Percentiles rank a stretch among this genome's conserved stretches.
These are phyloP conservation scores for Pseudocercospora vitis DNA, from an alignment of 2,329 filamentous ascomycete species.

Conservation along the genomic window DNA sequence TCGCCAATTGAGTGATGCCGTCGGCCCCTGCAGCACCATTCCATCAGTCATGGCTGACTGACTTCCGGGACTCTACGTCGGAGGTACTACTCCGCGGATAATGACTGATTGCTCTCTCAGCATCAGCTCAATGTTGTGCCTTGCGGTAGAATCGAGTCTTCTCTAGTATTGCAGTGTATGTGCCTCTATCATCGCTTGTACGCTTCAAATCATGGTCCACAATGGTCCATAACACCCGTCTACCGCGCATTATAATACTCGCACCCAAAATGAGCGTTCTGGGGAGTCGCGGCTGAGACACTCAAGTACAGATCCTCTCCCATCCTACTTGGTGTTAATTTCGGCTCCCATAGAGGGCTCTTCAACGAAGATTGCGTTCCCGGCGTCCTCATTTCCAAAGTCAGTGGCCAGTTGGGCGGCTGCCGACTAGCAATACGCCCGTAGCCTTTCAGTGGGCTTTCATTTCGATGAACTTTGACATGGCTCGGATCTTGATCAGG, in stretches of 20 bases:
- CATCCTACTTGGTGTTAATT: conserved; percentile 64
- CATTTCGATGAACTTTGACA: conserved; percentile 16
- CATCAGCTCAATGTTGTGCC: neutral
- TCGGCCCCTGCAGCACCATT: neutral
- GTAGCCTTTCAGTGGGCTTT: conserved; percentile 36
- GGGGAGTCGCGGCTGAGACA: conserved; percentile 38
- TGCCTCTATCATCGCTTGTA: conserved; percentile 15
- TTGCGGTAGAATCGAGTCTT: neutral
- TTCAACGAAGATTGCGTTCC: conserved; percentile 23
- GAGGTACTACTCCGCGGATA: too few relatives aligned
- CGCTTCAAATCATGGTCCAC: conserved; percentile 17
- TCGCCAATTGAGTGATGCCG: neutral
- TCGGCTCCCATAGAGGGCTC: conserved; percentile 61
- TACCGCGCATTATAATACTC: too few relatives aligned
- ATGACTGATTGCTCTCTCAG: neutral
- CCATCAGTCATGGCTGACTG: conserved; percentile 12
- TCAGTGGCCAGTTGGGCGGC: conserved; percentile 17
- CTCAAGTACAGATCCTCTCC: conserved; percentile 63
- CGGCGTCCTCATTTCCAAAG: conserved; percentile 22
- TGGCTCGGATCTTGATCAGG: too few relatives aligned
- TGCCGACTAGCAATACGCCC: conserved; percentile 24
- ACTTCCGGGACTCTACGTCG: too few relatives aligned
- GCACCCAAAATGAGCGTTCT: conserved; percentile 17
- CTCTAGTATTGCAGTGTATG: neutral
- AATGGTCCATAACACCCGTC: neutral